Evolutionary conservation across 345 rosid genomes (phyloP).

Genomic region (Eucalyptus paniculata): DNA sequence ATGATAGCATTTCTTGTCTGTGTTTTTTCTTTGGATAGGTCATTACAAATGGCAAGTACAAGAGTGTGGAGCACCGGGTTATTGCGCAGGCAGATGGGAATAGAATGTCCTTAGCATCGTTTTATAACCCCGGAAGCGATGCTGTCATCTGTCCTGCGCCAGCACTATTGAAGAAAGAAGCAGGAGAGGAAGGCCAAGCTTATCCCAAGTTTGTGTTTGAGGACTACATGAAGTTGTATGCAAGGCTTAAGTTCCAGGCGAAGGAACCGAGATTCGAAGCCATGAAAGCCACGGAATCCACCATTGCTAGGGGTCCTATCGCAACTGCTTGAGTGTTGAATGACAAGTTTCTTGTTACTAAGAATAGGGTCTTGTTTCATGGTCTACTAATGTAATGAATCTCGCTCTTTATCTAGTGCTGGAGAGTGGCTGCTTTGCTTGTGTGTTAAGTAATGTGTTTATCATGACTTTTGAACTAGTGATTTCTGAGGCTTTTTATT

Average conservation of each 20-base stretch:
- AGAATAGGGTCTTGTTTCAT: neutral
- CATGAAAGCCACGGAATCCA: slow-evolving; percentile 42
- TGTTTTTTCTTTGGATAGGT: slow-evolving; percentile 19
- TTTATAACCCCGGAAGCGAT: slow-evolving; percentile 86
- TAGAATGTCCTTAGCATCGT: slow-evolving; percentile 87
- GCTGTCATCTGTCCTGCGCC: slow-evolving; percentile 82
- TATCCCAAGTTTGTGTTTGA: slow-evolving; percentile 81
- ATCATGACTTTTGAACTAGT: neutral
- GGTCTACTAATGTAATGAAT: neutral
- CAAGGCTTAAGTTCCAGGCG: slow-evolving; percentile 64
- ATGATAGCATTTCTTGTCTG: neutral
- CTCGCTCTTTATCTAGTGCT: neutral
- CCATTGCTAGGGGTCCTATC: neutral
- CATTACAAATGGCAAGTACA: slow-evolving; percentile 88
- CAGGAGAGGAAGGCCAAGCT: slow-evolving; percentile 10
- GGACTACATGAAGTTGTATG: slow-evolving; percentile 86
- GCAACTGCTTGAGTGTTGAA: neutral
- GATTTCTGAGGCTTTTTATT: neutral
- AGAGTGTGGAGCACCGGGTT: slow-evolving; percentile 88
- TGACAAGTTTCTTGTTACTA: neutral
- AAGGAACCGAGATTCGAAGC: slow-evolving; percentile 92
- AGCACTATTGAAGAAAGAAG: slow-evolving; percentile 25
- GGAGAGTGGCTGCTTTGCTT: neutral
- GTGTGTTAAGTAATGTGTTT: neutral
- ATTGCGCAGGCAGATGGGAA: slow-evolving; percentile 58